A percentile compares a stretch with the other conserved stretches of the same genome.
These are phyloP conservation scores for Talaromyces wortmannii DNA, from an alignment of 495 filamentous ascomycete species.

Conservation along the genomic window DNA sequence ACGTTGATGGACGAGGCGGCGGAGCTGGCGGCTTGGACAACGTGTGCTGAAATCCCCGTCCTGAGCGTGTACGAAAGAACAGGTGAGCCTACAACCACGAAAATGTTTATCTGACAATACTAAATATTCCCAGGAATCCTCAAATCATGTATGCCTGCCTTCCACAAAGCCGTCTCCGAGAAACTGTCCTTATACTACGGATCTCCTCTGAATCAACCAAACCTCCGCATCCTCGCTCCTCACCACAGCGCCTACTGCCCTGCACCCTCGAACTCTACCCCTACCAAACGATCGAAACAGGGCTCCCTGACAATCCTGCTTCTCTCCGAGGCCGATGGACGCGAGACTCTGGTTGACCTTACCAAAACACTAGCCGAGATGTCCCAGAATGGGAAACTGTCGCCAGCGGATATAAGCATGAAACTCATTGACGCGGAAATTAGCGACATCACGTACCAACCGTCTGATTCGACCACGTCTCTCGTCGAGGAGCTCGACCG, in stretches of 20 bases:
- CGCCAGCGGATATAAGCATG: slow-evolving; percentile 66
- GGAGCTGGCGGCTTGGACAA: slow-evolving; percentile 87
- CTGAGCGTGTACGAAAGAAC: slow-evolving; percentile 88
- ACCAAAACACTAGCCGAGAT: slow-evolving; percentile 93
- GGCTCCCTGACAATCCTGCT: slow-evolving; percentile 75
- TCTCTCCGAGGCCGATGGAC: slow-evolving; percentile 79
- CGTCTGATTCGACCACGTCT: slow-evolving; percentile 12
- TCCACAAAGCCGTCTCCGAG: slow-evolving; percentile 63
- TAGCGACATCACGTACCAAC: slow-evolving; percentile 46
- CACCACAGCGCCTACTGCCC: slow-evolving; percentile 42
- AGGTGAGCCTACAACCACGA: slow-evolving; percentile 43
- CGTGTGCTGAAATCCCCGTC: slow-evolving; percentile 74
- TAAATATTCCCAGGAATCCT: slow-evolving; percentile 56
- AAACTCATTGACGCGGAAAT: slow-evolving; percentile 91
- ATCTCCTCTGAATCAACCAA: slow-evolving; percentile 48
- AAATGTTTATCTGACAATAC: neutral
- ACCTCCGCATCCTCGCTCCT: slow-evolving; percentile 68
- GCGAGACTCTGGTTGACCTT: slow-evolving; percentile 88
- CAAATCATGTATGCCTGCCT: slow-evolving; percentile 73
- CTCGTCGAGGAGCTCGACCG: neutral
- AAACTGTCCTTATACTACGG: slow-evolving; percentile 85
- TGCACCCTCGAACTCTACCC: slow-evolving; percentile 12
- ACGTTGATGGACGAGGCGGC: slow-evolving; percentile 81
- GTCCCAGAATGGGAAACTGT: slow-evolving; percentile 82
- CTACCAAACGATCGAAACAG: slow-evolving; percentile 8